phyloP scores from a whole-genome alignment of 2,329 filamentous ascomycete genomes.

The Sporothrix sp. region DNA sequence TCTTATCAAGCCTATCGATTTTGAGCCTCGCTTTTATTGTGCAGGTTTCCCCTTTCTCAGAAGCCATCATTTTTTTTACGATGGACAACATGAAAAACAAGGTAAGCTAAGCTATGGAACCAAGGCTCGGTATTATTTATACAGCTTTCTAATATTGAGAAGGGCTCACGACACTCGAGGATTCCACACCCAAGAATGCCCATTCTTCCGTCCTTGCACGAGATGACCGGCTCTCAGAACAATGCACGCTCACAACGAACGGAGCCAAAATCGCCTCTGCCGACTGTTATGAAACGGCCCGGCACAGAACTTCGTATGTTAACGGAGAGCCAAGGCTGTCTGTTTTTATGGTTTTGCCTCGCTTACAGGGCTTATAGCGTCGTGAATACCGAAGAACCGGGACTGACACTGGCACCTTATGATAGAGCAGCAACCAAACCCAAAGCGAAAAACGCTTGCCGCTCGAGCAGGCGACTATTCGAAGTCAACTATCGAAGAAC shows the following conservation, averaged over 20 bases:
- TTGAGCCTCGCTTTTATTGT: too few species aligned
- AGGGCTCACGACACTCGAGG: conserved; percentile 17
- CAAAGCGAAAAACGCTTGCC: conserved; percentile 48
- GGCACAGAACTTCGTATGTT: conserved; percentile 24
- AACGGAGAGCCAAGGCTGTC: too few species aligned
- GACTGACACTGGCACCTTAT: not conserved
- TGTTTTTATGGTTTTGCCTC: not conserved
- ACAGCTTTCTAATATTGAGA: not conserved
- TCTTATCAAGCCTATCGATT: too few species aligned
- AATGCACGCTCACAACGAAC: conserved; percentile 37
- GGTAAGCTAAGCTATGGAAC: too few species aligned
- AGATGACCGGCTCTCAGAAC: conserved; percentile 51
- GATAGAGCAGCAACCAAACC: conserved; percentile 50
- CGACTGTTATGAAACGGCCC: conserved; percentile 39
- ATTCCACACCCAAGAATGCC: conserved; percentile 16
- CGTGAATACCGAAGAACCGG: too few species aligned
- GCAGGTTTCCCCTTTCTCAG: too few species aligned
- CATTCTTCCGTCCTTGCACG: conserved; percentile 31
- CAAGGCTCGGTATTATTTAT: not conserved
- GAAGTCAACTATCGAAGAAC: conserved; percentile 26
- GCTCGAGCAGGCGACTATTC: conserved; percentile 46
- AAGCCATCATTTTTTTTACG: too few species aligned
- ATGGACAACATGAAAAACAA: too few species aligned
- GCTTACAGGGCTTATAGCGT: too few species aligned
- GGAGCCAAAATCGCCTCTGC: conserved; percentile 27